Percentiles rank a stretch among this genome's conserved stretches.
Evolutionary conservation across 2,329 filamentous ascomycete species (phyloP).

Genomic region (Ilyonectria destructans): DNA sequence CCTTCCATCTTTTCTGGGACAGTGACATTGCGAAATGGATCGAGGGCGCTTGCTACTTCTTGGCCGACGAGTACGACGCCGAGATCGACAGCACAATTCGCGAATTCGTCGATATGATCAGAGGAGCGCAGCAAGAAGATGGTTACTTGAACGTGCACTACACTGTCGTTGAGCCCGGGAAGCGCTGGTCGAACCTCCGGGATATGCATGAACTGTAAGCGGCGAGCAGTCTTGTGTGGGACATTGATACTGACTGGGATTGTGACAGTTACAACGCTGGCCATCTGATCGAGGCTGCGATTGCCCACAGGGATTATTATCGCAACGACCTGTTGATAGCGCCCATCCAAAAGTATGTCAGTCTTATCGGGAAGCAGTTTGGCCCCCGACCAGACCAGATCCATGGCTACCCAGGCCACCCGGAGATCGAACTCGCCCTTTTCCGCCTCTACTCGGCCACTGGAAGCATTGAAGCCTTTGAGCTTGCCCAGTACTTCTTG

Average conservation of each 20-base stretch:
- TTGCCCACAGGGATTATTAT: constrained; percentile 70
- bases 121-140: constrained; percentile 70
- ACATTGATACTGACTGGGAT: background rate
- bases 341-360: constrained; percentile 51
- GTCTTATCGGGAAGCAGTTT: constrained; percentile 67
- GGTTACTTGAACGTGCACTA: constrained; percentile 78
- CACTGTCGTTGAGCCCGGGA: constrained; percentile 70
- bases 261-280: constrained; percentile 68
- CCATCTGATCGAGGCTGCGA: constrained; percentile 74
- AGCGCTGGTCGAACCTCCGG: constrained; percentile 71
- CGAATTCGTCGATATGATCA: constrained; percentile 72
- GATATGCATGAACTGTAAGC: constrained; percentile 75
- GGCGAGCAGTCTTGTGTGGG: background rate
- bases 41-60: constrained; percentile 57
- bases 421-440: constrained; percentile 65
- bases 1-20: constrained; percentile 75
- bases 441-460: constrained; percentile 57
- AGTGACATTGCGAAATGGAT: constrained; percentile 71
- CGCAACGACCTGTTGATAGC: constrained; percentile 65
- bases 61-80: constrained; percentile 16
- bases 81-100: constrained; percentile 36
- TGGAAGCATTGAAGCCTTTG: constrained; percentile 56
- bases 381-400: constrained; percentile 65
- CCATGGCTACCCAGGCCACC: constrained; percentile 72
- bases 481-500: constrained; percentile 64